Evolutionary conservation across 257 asterid species (phyloP).

Genomic region (Primulina tabacum): DNA sequence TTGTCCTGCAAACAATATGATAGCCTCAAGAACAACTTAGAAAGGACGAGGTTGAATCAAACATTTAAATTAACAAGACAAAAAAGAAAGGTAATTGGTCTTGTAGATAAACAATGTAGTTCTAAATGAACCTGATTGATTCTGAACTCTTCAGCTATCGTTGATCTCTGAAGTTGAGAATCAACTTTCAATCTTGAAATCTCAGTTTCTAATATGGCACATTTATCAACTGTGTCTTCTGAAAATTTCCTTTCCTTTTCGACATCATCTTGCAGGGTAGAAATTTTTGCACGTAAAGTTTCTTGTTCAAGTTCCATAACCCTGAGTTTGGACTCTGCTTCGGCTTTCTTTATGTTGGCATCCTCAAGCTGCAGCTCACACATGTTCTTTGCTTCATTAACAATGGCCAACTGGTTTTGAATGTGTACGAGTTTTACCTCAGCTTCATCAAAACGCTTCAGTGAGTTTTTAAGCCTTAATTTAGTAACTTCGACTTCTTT

Average conservation of each 20-base stretch:
- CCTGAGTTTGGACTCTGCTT: conserved; percentile 44
- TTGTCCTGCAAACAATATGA: conserved; percentile 45
- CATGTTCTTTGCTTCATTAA: conserved; percentile 35
- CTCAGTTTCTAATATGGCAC: conserved; percentile 43
- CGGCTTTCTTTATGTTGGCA: conserved; percentile 39
- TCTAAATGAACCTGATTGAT: conserved; percentile 51
- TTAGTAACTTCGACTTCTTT: conserved; percentile 43
- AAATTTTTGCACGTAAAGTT: conserved; percentile 37
- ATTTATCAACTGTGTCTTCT: conserved; percentile 47
- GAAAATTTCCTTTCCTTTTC: conserved; percentile 41
- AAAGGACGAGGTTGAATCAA: neutral
- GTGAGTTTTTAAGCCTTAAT: conserved; percentile 36
- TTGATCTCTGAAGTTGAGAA: conserved; percentile 43
- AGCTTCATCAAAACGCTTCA: conserved; percentile 44
- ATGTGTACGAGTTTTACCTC: conserved; percentile 36
- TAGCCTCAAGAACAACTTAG: neutral
- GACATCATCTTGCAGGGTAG: conserved; percentile 40
- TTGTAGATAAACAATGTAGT: neutral
- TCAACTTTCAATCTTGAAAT: conserved; percentile 46
- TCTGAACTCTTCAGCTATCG: conserved; percentile 47
- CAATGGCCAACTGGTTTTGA: conserved; percentile 39
- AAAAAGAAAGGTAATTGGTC: neutral
- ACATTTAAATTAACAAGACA: too few relatives aligned
- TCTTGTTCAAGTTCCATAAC: conserved; percentile 41
- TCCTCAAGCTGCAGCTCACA: conserved; percentile 42